Conservation (phyloP, 768 basidiomycete species). For the Russula vinacea region DNA sequence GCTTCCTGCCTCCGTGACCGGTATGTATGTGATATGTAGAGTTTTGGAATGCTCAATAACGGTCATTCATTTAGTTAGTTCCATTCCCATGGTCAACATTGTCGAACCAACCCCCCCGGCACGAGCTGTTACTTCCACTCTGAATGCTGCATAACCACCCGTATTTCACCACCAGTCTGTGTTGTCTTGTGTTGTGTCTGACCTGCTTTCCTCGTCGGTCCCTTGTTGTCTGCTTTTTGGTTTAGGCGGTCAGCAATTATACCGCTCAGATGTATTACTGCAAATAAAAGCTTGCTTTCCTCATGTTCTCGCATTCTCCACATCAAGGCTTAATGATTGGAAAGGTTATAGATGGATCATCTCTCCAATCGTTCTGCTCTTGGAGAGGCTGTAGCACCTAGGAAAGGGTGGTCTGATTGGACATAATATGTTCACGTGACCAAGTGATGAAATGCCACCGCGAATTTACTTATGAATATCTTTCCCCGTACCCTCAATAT, state of each 20-base stretch:
- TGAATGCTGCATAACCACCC: background rate
- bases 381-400: no score
- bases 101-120: background rate
- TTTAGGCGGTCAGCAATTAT: background rate
- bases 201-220: background rate
- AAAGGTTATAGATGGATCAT: no score
- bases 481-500: no score
- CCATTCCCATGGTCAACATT: background rate
- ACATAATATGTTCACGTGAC: no score
- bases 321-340: background rate
- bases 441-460: background rate
- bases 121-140: background rate
- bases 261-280: background rate
- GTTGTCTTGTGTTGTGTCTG: background rate
- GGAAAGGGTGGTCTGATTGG: no score
- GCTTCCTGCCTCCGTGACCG: background rate
- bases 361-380: no score
- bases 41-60: background rate
- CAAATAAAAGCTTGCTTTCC: background rate
- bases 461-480: no score
- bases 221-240: background rate
- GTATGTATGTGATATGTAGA: background rate
- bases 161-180: background rate
- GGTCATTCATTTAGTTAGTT: background rate
- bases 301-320: background rate